Evolutionary conservation across 495 filamentous ascomycete species (phyloP).

Genomic region (Pseudevernia furfuracea): DNA sequence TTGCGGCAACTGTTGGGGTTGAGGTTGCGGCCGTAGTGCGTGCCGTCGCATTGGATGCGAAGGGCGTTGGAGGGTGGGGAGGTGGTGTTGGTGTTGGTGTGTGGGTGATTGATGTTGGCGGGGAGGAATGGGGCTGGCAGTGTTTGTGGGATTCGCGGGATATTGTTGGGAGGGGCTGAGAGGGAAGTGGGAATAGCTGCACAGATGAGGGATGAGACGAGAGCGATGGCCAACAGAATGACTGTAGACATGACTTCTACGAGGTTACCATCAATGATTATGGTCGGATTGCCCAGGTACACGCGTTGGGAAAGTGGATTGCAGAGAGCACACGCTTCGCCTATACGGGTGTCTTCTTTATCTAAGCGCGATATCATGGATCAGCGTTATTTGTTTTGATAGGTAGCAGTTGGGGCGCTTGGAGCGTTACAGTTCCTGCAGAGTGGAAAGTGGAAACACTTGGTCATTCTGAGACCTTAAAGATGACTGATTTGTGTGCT

Average conservation of each 20-base stretch:
- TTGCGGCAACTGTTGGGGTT: constrained; percentile 4
- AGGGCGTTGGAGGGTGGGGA: not conserved
- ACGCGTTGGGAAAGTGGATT: not conserved
- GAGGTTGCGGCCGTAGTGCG: not conserved
- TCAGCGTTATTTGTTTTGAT: not conserved
- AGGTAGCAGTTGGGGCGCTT: not conserved
- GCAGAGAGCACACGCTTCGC: not conserved
- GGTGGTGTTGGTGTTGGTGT: not conserved
- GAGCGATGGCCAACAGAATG: not conserved
- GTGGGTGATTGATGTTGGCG: not conserved
- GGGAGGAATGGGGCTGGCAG: not conserved
- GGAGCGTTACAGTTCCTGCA: not conserved
- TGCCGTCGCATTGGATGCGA: constrained; percentile 1
- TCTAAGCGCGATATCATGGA: not conserved
- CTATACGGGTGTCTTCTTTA: not conserved
- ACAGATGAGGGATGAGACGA: not conserved
- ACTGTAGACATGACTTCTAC: not conserved
- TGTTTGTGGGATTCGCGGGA: not conserved
- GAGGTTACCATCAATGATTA: not conserved
- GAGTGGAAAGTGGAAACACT: not conserved
- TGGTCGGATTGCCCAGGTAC: not conserved
- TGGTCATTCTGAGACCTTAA: not conserved
- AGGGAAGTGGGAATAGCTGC: not conserved
- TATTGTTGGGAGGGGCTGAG: not conserved
- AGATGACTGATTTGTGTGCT: not conserved